These are phyloP conservation scores for Lachnellula hyalina DNA, from an alignment of 2,329 filamentous ascomycete genomes.

Conservation along the genomic window DNA sequence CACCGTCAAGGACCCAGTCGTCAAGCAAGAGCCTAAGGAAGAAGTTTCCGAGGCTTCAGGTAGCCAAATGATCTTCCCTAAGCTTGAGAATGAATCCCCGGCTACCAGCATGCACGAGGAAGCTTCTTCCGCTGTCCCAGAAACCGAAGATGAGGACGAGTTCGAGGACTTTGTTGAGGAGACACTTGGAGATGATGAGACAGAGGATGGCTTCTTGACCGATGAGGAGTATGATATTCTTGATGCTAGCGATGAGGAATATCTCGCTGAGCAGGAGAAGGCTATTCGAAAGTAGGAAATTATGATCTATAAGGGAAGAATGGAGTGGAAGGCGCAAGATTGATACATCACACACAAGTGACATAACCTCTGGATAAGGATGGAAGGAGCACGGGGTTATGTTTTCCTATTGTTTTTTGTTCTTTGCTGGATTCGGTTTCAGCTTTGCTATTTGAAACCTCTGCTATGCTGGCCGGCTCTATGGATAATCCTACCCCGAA, in stretches of 20 bases:
- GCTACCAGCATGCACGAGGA: constrained; percentile 70
- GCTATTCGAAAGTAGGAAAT: constrained; percentile 24
- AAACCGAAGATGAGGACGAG: constrained; percentile 39
- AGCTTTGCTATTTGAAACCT: background rate
- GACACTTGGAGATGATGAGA: constrained; percentile 54
- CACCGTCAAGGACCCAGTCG: constrained; percentile 48
- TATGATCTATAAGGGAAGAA: background rate
- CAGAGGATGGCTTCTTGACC: constrained; percentile 77
- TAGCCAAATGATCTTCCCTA: constrained; percentile 94
- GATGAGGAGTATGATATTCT: constrained; percentile 98
- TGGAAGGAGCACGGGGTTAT: background rate
- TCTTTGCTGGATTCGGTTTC: background rate
- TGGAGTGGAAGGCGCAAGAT: constrained; percentile 8
- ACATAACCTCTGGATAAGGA: background rate
- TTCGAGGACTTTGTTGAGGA: constrained; percentile 48
- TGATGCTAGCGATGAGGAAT: constrained; percentile 90
- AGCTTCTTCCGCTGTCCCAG: constrained; percentile 41
- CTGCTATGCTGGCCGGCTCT: background rate
- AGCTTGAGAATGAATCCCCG: constrained; percentile 89
- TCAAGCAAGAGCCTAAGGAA: constrained; percentile 34
- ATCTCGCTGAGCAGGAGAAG: constrained; percentile 46
- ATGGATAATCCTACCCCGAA: background rate
- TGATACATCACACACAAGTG: background rate
- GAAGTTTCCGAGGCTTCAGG: constrained; percentile 31
- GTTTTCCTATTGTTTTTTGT: background rate